A percentile compares a stretch with the other conserved stretches of the same genome.
Conservation (phyloP, 2,329 filamentous ascomycete species). For the Xylaria sp. region DNA sequence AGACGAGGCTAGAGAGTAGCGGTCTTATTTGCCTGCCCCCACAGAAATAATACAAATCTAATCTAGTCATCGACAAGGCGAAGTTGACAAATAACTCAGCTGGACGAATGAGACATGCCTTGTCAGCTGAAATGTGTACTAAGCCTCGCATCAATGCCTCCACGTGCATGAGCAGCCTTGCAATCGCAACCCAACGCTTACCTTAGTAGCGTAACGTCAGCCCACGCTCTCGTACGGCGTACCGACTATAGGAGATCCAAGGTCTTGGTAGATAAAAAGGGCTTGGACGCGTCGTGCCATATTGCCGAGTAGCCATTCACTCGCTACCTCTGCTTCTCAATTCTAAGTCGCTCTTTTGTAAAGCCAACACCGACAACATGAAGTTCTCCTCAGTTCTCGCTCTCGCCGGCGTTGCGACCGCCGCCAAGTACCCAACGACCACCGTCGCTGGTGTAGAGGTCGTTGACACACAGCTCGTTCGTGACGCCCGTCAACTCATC, state of each 20-base stretch:
- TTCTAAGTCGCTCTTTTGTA: neutral
- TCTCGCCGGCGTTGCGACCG: constrained; percentile 2
- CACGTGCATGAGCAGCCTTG: constrained; percentile 26
- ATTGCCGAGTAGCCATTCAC: neutral
- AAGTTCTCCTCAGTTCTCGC: constrained; percentile 28
- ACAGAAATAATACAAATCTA: constrained; percentile 14
- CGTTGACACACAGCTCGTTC: constrained; percentile 42
- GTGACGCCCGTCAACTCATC: constrained; percentile 25
- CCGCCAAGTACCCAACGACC: constrained; percentile 25
- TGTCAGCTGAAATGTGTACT: constrained; percentile 24
- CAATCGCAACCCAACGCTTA: neutral
- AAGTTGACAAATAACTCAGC: constrained; percentile 24
- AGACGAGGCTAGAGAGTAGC: neutral
- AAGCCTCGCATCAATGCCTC: constrained; percentile 12
- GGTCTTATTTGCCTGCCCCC: neutral
- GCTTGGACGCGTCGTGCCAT: constrained; percentile 5
- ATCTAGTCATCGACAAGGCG: constrained; percentile 10
- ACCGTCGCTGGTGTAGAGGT: constrained; percentile 38
- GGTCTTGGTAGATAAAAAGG: constrained; percentile 14
- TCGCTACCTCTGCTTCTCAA: neutral
- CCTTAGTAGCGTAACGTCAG: constrained; percentile 1
- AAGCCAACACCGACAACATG: constrained; percentile 13
- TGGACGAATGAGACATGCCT: neutral
- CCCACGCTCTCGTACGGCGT: constrained; percentile 8
- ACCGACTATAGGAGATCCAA: neutral